Conservation (phyloP, 768 basidiomycete genomes). For the Cubamyces lactineus region DNA sequence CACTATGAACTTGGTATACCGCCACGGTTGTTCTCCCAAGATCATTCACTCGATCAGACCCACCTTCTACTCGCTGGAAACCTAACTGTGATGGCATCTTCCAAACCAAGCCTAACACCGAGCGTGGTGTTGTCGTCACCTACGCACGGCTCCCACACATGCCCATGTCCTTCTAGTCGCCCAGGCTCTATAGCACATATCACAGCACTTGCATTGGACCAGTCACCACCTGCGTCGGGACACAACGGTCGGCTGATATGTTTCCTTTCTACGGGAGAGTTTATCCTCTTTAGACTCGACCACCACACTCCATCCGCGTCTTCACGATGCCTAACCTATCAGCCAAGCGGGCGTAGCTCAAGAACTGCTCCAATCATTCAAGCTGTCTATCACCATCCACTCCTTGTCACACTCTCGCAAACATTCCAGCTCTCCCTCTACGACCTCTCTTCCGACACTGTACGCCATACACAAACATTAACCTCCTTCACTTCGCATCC, state of each 20-base stretch:
- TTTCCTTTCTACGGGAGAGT: constrained; percentile 73
- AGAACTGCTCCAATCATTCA: constrained; percentile 56
- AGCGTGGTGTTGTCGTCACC: constrained; percentile 43
- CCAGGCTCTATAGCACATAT: constrained; percentile 44
- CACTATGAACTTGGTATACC: background rate
- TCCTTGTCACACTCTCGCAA: constrained; percentile 72
- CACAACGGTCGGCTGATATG: constrained; percentile 50
- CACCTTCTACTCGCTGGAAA: constrained; percentile 64
- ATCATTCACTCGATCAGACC: constrained; percentile 24
- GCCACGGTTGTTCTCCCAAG: constrained; percentile 2
- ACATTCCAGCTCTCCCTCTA: constrained; percentile 74
- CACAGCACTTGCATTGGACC: constrained; percentile 73
- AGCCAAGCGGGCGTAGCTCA: constrained; percentile 43
- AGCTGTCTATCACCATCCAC: constrained; percentile 77
- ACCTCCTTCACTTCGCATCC: constrained; percentile 80
- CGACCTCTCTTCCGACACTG: constrained; percentile 57
- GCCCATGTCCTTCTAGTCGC: constrained; percentile 48
- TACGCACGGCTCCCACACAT: constrained; percentile 39
- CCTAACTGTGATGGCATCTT: constrained; percentile 61
- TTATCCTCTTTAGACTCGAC: constrained; percentile 59
- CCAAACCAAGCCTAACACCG: constrained; percentile 38
- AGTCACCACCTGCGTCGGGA: constrained; percentile 56
- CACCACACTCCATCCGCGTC: constrained; percentile 47
- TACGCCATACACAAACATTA: constrained; percentile 65
- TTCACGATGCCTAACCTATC: constrained; percentile 48